Base-by-base conservation (phyloP, 495 filamentous ascomycete genomes). In the Clavariopsis aquatica region DNA sequence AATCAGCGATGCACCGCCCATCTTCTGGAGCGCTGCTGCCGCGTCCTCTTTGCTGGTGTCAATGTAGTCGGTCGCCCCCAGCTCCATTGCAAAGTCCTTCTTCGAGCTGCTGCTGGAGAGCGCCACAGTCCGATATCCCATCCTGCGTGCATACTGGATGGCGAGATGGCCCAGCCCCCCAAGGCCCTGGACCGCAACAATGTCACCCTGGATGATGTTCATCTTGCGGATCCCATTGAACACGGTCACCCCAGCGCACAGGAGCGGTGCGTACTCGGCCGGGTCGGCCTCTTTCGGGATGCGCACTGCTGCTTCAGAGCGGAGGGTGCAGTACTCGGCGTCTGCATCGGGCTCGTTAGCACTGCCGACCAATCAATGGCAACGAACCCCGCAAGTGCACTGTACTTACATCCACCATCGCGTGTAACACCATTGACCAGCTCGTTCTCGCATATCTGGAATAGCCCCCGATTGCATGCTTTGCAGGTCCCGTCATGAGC, bases 221-320 rank as follows among this genome's bases (percentile, higher is more conserved):
- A 85, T 81, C 47, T 83, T 80, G 23, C 87, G 82, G 49, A 91
- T 85, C 5, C 80, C 80, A 76, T 89, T 90, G 82, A 89, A 91
- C 36, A 86, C 83, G 26, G 87, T 89, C 49, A 90, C 81, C 52
- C 87, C 88, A 1, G 88, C 87, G 74, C 88, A 91, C 22, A 91
- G 82, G 15, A 90, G 80, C 0, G 88, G 87, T 0, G 87, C 87
- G 57, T 80, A 83, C 62, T 84, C 77, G 10, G 81, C 85, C 0
- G 87, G 79, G 66, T 87, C 79, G 29, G 84, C 74, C 49, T 84
- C 76, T 6, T 73, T 62, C 5, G 87, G 87, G 49, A 91, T 78
- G n/a, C 76, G 77, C 0, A 87, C 86, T 0, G 74, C 85, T 23
- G 88, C 84, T 70, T 90, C 87, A n/a, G 75, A 73, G 26, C 83